Percentiles rank a stretch among this genome's conserved stretches.
Conservation (phyloP, 2,329 filamentous ascomycete genomes). For the Verticillium longisporum region DNA sequence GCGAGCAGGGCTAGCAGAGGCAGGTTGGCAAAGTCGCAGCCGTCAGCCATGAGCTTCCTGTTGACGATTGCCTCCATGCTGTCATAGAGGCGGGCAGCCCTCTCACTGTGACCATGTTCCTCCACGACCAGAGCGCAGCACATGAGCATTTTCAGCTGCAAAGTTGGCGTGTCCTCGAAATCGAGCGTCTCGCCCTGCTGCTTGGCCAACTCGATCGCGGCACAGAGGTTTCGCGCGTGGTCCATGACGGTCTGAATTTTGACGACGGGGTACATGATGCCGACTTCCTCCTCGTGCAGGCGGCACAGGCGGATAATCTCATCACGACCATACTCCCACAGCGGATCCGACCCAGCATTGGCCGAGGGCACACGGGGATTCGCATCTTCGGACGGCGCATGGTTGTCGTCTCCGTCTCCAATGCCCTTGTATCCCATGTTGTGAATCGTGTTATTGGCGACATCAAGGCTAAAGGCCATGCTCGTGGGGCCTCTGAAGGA, state of each 20-base stretch:
- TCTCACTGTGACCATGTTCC: constrained; percentile 68
- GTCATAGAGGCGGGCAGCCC: constrained; percentile 66
- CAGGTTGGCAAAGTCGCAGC: constrained; percentile 37
- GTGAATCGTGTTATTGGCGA: constrained; percentile 79
- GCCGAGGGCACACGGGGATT: constrained; percentile 4
- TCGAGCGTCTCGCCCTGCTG: constrained; percentile 23
- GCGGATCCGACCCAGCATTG: constrained; percentile 51
- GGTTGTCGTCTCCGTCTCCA: constrained; percentile 51
- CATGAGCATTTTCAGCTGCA: constrained; percentile 76
- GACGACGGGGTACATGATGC: constrained; percentile 85
- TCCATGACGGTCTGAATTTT: constrained; percentile 64
- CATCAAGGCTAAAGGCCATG: constrained; percentile 75
- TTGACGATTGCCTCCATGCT: constrained; percentile 69
- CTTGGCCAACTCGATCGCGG: constrained; percentile 57
- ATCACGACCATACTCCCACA: constrained; percentile 71
- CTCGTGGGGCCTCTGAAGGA: constrained; percentile 82
- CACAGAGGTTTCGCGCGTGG: constrained; percentile 63
- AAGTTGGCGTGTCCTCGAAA: constrained; percentile 48
- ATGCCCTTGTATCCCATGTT: constrained; percentile 78
- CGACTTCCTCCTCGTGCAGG: constrained; percentile 84
- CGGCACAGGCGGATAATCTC: constrained; percentile 74
- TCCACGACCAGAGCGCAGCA: constrained; percentile 73
- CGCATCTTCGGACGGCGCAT: constrained; percentile 10
- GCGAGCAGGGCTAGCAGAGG: constrained; percentile 46
- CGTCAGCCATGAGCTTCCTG: constrained; percentile 51